Conservation (phyloP, 768 basidiomycete species). For the Mycena capillaripes region DNA sequence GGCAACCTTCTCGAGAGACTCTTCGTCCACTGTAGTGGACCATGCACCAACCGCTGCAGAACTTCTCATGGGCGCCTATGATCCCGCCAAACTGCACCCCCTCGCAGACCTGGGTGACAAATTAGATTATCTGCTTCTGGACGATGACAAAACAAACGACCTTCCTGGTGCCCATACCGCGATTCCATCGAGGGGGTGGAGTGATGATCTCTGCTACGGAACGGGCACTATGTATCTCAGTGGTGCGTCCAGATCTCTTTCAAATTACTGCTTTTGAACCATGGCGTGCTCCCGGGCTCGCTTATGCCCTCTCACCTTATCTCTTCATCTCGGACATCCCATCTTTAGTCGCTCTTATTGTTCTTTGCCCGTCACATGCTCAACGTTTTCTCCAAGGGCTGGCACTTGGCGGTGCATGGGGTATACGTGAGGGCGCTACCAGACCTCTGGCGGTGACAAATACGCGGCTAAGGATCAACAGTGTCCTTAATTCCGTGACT, state of each 20-base stretch:
- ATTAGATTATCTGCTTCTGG: constrained; percentile 94
- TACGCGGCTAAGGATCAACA: constrained; percentile 93
- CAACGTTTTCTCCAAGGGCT: constrained; percentile 83
- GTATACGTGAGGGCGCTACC: constrained; percentile 92
- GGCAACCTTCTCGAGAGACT: constrained; percentile 62
- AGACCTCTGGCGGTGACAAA: constrained; percentile 91
- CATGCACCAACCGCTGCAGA: constrained; percentile 86
- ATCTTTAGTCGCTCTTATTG: constrained; percentile 82
- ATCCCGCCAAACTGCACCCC: constrained; percentile 94
- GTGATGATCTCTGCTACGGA: constrained; percentile 99
- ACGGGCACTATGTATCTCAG: constrained; percentile 99
- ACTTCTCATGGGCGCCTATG: constrained; percentile 89
- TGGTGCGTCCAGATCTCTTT: constrained; percentile 83
- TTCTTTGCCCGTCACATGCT: constrained; percentile 84
- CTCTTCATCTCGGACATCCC: constrained; percentile 66
- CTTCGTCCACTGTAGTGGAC: constrained; percentile 56
- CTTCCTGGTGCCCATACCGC: constrained; percentile 92
- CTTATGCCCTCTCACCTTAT: constrained; percentile 77
- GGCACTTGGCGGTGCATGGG: constrained; percentile 95
- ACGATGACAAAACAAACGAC: constrained; percentile 95
- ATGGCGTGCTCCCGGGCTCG: constrained; percentile 62
- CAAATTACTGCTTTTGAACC: constrained; percentile 69
- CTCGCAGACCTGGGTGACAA: constrained; percentile 93
- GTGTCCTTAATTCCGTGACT: constrained; percentile 95
- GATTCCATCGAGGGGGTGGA: constrained; percentile 96